Conservation (phyloP, 805 yeast species). For the Starmera amethionina region DNA sequence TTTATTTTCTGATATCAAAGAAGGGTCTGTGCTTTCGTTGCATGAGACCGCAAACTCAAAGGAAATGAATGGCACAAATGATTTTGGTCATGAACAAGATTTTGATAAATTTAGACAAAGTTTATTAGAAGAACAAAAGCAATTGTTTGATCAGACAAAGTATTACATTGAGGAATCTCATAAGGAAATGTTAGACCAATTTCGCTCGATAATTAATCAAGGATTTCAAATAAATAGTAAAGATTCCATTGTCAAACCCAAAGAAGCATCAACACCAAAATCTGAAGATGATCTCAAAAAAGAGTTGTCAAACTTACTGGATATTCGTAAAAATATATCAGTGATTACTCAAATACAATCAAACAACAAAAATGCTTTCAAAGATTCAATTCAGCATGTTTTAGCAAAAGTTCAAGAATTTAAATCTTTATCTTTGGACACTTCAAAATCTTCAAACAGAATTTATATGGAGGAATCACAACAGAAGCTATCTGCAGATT, state of each 20-base stretch:
- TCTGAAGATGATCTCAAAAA: not conserved
- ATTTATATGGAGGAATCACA: conserved; percentile 73
- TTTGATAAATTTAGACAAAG: conserved; percentile 11
- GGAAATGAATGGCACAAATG: conserved; percentile 2
- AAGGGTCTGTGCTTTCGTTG: conserved; percentile 51
- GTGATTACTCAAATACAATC: conserved; percentile 48
- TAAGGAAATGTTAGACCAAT: conserved; percentile 8
- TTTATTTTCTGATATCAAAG: conserved; percentile 43
- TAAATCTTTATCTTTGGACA: conserved; percentile 34
- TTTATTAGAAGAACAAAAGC: conserved; percentile 6
- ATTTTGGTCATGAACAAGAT: conserved; percentile 2
- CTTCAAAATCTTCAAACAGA: conserved; percentile 26
- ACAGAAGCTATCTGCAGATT: conserved; percentile 59
- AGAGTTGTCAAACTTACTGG: conserved; percentile 20
- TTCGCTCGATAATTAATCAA: conserved; percentile 3
- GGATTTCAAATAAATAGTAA: conserved; percentile 4
- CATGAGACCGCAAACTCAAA: conserved; percentile 32
- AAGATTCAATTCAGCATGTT: conserved; percentile 33
- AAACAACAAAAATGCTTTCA: conserved; percentile 31
- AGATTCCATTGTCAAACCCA: not conserved
- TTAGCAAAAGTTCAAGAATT: conserved; percentile 39
- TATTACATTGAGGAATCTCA: conserved; percentile 17
- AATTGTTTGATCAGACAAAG: conserved; percentile 9
- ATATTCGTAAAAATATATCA: conserved; percentile 48
- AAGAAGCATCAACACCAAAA: not conserved